Conservation (phyloP, 140 eudicot species). For the Stevia rebaudiana region DNA sequence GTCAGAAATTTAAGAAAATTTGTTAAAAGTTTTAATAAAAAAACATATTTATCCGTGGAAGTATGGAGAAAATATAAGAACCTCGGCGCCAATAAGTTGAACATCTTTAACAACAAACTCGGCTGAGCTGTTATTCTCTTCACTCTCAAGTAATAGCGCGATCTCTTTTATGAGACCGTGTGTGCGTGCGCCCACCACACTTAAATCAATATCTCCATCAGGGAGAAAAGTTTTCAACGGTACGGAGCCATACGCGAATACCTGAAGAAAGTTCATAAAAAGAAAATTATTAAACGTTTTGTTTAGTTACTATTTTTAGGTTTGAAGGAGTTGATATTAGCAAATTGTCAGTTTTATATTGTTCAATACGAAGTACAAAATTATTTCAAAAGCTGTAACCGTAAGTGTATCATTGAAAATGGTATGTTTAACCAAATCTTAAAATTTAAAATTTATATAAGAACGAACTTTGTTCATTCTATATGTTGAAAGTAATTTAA, state of each 20-base stretch:
- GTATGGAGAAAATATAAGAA: neutral
- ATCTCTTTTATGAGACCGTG: conserved; percentile 59
- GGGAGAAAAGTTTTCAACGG: conserved; percentile 93
- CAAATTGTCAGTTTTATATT: neutral
- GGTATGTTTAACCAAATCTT: neutral
- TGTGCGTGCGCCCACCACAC: conserved; percentile 52
- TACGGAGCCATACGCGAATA: conserved; percentile 87
- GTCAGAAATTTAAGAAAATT: no score
- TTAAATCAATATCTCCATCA: conserved; percentile 93
- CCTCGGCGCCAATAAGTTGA: conserved; percentile 89
- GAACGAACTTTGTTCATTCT: neutral
- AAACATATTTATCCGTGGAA: neutral
- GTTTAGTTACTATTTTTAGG: neutral
- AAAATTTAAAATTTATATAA: neutral
- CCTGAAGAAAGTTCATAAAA: conserved; percentile 33
- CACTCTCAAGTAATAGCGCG: conserved; percentile 53
- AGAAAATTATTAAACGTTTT: neutral
- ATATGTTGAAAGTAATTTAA: neutral
- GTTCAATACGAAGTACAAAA: neutral
- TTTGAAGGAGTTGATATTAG: neutral
- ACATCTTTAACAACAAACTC: conserved; percentile 75
- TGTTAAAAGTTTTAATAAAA: neutral
- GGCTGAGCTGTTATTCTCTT: conserved; percentile 41
- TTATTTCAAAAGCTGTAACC: neutral
- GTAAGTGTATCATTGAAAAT: neutral